A percentile compares a stretch with the other conserved stretches of the same genome.
Evolutionary conservation across 2,329 filamentous ascomycete genomes (phyloP).

Genomic region (Fusarium foetens): DNA sequence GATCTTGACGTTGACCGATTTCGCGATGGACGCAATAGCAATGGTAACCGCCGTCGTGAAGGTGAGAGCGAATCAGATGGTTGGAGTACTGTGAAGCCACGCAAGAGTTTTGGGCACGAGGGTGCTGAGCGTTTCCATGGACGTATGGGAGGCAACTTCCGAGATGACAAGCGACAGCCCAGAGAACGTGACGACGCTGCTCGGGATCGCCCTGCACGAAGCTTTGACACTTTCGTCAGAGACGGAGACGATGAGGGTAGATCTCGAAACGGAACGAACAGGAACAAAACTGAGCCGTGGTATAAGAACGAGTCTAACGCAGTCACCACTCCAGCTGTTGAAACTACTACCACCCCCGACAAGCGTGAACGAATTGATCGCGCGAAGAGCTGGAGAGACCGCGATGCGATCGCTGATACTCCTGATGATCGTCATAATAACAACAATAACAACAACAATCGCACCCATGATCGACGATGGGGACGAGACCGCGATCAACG

Average conservation of each 20-base stretch:
- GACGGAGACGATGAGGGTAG: slow-evolving; percentile 64
- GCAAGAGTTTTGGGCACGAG: slow-evolving; percentile 78
- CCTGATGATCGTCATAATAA: slow-evolving; percentile 66
- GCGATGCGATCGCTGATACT: slow-evolving; percentile 55
- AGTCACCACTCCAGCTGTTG: slow-evolving; percentile 21
- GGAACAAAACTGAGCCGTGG: slow-evolving; percentile 80
- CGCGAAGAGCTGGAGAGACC: slow-evolving; percentile 70
- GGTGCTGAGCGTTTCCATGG: slow-evolving; percentile 77
- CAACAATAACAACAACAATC: slow-evolving; percentile 51
- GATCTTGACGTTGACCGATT: slow-evolving; percentile 63
- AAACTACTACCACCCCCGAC: slow-evolving; percentile 49
- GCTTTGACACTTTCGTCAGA: slow-evolving; percentile 61
- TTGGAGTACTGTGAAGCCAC: slow-evolving; percentile 78
- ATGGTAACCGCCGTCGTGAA: slow-evolving; percentile 64
- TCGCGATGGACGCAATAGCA: slow-evolving; percentile 60
- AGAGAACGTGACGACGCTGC: slow-evolving; percentile 65
- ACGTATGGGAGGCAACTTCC: slow-evolving; percentile 66
- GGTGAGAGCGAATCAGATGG: slow-evolving; percentile 73
- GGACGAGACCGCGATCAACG: slow-evolving; percentile 67
- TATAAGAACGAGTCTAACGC: slow-evolving; percentile 66
- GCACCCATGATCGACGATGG: slow-evolving; percentile 61
- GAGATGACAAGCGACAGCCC: slow-evolving; percentile 56
- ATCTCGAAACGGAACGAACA: slow-evolving; percentile 71
- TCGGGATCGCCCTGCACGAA: slow-evolving; percentile 58
- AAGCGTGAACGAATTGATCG: slow-evolving; percentile 66